Evolutionary conservation across 352 stramenopile genomes (phyloP).

Genomic region (Pseudoperonospora humuli): DNA sequence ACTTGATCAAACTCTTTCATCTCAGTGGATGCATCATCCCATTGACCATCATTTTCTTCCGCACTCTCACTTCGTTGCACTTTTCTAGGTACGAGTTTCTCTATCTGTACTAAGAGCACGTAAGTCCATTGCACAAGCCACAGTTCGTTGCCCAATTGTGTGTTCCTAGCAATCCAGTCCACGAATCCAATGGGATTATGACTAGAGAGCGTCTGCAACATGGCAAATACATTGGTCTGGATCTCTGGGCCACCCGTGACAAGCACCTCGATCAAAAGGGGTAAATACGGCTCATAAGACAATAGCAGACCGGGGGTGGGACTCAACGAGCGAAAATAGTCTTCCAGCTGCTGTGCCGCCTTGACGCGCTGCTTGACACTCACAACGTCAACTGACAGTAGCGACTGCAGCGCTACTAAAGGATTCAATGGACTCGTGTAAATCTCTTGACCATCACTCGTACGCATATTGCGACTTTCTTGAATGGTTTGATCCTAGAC

Average conservation of each 20-base stretch:
- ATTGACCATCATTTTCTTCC: conserved; percentile 2
- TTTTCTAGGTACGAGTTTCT: conserved; percentile 23
- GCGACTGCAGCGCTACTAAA: conserved; percentile 32
- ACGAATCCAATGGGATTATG: conserved; percentile 33
- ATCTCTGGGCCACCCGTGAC: conserved; percentile 28
- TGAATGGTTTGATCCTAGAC: too few relatives aligned
- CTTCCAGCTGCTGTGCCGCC: conserved; percentile 39
- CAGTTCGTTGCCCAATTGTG: conserved; percentile 27
- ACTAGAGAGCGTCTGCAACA: conserved; percentile 32
- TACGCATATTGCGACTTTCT: too few relatives aligned
- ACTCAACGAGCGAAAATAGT: conserved; percentile 23
- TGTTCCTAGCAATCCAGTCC: conserved; percentile 45
- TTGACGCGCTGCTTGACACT: conserved; percentile 32
- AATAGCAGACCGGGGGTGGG: conserved; percentile 21
- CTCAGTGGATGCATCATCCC: conserved; percentile 32
- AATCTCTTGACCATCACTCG: too few relatives aligned
- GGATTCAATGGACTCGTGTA: conserved; percentile 34
- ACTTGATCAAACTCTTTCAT: conserved; percentile 44
- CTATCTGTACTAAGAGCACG: conserved; percentile 29
- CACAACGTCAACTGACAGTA: conserved; percentile 32
- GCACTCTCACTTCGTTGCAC: not conserved
- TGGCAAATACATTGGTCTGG: conserved; percentile 26
- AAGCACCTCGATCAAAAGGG: conserved; percentile 25
- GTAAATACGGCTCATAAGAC: conserved; percentile 49
- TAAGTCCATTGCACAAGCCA: conserved; percentile 53